These are phyloP conservation scores for Globisporangium splendens DNA, from an alignment of 352 stramenopile genomes.

Conservation along the genomic window DNA sequence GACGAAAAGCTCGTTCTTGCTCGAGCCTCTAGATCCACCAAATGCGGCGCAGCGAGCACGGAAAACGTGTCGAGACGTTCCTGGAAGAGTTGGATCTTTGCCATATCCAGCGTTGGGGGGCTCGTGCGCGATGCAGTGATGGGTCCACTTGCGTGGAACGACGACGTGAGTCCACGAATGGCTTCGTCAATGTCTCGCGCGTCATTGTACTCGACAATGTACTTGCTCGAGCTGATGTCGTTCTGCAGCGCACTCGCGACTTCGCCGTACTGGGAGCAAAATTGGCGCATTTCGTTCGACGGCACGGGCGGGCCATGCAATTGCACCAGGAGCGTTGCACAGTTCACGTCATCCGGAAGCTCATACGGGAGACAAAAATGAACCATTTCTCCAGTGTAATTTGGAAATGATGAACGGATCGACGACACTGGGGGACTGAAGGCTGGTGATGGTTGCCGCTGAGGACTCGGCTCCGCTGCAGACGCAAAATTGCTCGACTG, in stretches of 20 bases:
- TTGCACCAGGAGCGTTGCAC: slow-evolving; percentile 53
- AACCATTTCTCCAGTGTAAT: not conserved
- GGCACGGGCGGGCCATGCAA: slow-evolving; percentile 24
- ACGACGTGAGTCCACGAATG: slow-evolving; percentile 30
- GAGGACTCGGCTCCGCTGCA: no score
- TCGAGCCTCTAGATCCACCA: not conserved
- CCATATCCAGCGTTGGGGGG: slow-evolving; percentile 50
- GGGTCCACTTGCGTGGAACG: slow-evolving; percentile 30
- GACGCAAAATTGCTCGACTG: slow-evolving; percentile 10
- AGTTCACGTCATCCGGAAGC: slow-evolving; percentile 54
- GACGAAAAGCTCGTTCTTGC: slow-evolving; percentile 57
- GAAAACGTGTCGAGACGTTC: slow-evolving; percentile 31
- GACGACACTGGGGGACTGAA: slow-evolving; percentile 3
- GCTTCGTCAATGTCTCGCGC: slow-evolving; percentile 41
- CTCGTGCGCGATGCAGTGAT: slow-evolving; percentile 46
- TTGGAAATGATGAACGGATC: no score
- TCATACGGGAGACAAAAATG: slow-evolving; percentile 75
- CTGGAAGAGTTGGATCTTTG: slow-evolving; percentile 65
- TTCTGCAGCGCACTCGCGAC: slow-evolving; percentile 70
- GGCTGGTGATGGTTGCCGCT: not conserved
- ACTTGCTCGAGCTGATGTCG: slow-evolving; percentile 37
- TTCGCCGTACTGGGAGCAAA: slow-evolving; percentile 68
- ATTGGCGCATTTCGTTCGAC: slow-evolving; percentile 47
- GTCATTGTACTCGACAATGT: slow-evolving; percentile 78
- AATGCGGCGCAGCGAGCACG: not conserved